phyloP scores from a whole-genome alignment of 768 basidiomycete species.

The Tylopilus subfusipes region DNA sequence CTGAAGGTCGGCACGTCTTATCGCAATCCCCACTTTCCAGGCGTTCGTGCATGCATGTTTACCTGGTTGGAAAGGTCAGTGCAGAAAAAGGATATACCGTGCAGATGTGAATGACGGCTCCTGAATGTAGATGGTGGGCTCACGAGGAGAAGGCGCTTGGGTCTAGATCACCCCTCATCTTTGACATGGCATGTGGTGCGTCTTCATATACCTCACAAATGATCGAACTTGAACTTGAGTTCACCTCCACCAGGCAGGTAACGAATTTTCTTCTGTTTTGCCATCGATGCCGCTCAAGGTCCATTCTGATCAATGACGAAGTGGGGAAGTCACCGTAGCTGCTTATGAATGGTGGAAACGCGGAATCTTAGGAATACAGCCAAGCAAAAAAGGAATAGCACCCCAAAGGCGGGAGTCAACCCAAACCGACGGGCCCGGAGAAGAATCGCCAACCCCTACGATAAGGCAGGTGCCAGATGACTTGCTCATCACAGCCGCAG shows the following conservation, averaged over 20 bases:
- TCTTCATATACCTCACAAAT: not conserved
- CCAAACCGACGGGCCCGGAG: not conserved
- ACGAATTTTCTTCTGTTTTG: not conserved
- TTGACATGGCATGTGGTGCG: slow-evolving; percentile 31
- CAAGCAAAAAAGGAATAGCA: slow-evolving; percentile 7
- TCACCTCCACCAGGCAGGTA: slow-evolving; percentile 22
- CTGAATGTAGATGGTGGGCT: slow-evolving; percentile 23
- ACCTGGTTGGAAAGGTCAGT: slow-evolving; percentile 50
- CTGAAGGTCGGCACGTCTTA: slow-evolving; percentile 64
- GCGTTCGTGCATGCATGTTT: slow-evolving; percentile 53
- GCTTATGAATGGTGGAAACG: slow-evolving; percentile 59
- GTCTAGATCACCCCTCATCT: slow-evolving; percentile 20
- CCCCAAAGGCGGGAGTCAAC: not conserved
- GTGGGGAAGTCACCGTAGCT: slow-evolving; percentile 62
- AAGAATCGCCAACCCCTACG: not conserved
- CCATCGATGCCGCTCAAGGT: slow-evolving; percentile 23
- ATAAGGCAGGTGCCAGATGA: slow-evolving; percentile 13
- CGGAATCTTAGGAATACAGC: slow-evolving; percentile 26
- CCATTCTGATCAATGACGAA: slow-evolving; percentile 22
- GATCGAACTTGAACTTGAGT: not conserved
- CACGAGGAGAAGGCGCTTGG: slow-evolving; percentile 13
- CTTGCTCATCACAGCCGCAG: slow-evolving; percentile 22
- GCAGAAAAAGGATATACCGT: not conserved
- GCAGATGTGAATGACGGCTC: slow-evolving; percentile 12
- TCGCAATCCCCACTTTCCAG: slow-evolving; percentile 71